A percentile compares a stretch with the other conserved stretches of the same genome.
phyloP scores from a whole-genome alignment of 306 rosid species.

The Rosa chinensis region DNA sequence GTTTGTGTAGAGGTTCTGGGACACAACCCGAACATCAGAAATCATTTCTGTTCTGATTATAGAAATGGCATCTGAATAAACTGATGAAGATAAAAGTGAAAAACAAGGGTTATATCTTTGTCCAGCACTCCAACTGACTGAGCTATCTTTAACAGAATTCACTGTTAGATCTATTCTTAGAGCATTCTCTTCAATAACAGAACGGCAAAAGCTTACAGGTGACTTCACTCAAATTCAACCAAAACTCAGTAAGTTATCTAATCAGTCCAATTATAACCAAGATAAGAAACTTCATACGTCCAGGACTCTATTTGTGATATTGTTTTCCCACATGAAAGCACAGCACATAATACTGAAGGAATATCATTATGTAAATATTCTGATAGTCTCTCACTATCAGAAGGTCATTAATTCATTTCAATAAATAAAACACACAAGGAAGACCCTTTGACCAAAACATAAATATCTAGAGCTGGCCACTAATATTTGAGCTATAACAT shows the following conservation, averaged over 20 bases:
- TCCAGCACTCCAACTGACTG: too few species aligned
- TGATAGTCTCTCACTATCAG: background rate
- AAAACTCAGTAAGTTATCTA: too few species aligned
- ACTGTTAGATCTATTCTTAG: background rate
- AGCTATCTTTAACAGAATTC: too few species aligned
- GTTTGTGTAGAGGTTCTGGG: too few species aligned
- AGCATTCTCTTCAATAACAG: background rate
- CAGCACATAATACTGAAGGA: background rate
- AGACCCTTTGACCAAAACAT: too few species aligned
- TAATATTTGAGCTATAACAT: background rate
- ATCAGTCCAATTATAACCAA: background rate
- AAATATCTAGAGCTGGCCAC: background rate
- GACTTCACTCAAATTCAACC: too few species aligned
- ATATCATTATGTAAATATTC: background rate
- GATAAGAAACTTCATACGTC: background rate
- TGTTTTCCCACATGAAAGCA: background rate
- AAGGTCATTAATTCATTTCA: background rate
- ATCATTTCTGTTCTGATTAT: too few species aligned
- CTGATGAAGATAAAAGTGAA: too few species aligned
- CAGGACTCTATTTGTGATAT: background rate
- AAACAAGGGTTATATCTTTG: too few species aligned
- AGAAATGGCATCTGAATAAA: too few species aligned
- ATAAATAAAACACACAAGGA: background rate
- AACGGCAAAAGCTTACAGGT: too few species aligned
- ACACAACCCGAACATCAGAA: too few species aligned